A percentile compares a stretch with the other conserved stretches of the same genome.
These are phyloP conservation scores for Karstenula rhodostoma DNA, from an alignment of 2,329 filamentous ascomycete species.

Conservation along the genomic window DNA sequence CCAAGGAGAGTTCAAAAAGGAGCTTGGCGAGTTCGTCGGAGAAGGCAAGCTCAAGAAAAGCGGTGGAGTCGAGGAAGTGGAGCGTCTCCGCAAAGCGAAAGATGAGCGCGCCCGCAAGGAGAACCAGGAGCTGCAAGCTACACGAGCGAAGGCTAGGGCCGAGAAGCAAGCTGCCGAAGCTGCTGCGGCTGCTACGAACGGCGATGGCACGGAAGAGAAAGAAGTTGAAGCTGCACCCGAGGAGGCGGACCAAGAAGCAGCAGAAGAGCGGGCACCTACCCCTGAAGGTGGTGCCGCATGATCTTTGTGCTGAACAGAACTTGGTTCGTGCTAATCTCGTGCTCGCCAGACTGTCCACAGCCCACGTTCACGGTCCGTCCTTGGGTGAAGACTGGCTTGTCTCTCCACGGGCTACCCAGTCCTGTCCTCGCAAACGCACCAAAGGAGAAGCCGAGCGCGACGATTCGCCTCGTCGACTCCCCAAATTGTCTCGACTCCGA, in stretches of 20 bases:
- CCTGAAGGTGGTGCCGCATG: conserved; percentile 48
- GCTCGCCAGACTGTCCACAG: conserved; percentile 27
- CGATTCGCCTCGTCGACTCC: conserved; percentile 22
- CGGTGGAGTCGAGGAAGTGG: conserved; percentile 92
- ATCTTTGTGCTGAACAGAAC: conserved; percentile 25
- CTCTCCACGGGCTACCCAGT: conserved; percentile 23
- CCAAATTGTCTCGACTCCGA: neutral
- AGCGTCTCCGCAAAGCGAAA: conserved; percentile 81
- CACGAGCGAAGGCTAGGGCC: conserved; percentile 53
- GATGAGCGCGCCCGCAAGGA: conserved; percentile 87
- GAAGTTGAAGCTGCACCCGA: conserved; percentile 32
- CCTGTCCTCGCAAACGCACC: conserved; percentile 6
- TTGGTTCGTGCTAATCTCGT: conserved; percentile 34
- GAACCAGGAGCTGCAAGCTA: conserved; percentile 65
- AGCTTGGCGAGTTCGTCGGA: conserved; percentile 83
- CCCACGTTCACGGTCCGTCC: conserved; percentile 34
- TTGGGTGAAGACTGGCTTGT: conserved; percentile 39
- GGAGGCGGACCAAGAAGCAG: conserved; percentile 34
- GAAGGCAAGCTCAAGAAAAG: conserved; percentile 95
- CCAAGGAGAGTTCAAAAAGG: conserved; percentile 81
- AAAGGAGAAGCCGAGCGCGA: conserved; percentile 10
- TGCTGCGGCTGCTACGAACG: conserved; percentile 23
- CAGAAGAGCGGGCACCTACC: conserved; percentile 36
- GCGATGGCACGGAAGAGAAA: conserved; percentile 31
- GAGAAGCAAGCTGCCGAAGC: conserved; percentile 54